Evolutionary conservation across 106 monocot species (phyloP), one percentile per base, ranked within the genome.

Genomic region (Amphibolis antarctica): DNA sequence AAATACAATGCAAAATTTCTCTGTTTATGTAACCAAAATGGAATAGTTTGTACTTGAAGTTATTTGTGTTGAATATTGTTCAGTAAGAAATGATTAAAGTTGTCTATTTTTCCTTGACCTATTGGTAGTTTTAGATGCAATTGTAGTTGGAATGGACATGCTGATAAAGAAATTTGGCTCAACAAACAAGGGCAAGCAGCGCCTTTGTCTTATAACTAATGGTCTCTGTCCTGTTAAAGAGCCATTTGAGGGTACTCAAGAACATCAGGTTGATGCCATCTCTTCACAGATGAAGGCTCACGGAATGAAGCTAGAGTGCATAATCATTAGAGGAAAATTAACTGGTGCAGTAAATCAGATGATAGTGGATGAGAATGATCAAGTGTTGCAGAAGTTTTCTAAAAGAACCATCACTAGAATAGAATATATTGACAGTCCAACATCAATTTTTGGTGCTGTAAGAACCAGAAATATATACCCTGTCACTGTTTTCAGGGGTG

Each of bases 91-190:
- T 36, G 36, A 36, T 36, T 7, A 36, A 36, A 36, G 7, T 36
- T 36, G 2, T 36, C 4, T 36, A 69, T 51, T 20, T 57, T 46
- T 47, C 86, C 84, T 87, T 91, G 61, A 98, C 89, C 46, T 68
- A 1, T 29, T 46, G 42, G 12, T 72, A 98, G 98, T 91, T 83
- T 69, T 98, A 26, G 98, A 98, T 88, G 91, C 98, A 36, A 80
- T 98, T 80, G 91, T 98, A 52, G 91, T 98, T 75, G 98, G 90
- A 42, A 84, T 91, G 68, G 96, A 98, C 68, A 82, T 98, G 86
- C 65, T 98, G 53, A 87, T 98, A 64, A 98, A 86, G 51, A 98
- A 91, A 77, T 91, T 62, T 75, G 84, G 86, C 31, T 14, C 68
- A 62, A 82, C 84, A 55, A 83, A 86, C 75, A 91, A 85, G 64